Conservation (phyloP, 2,329 filamentous ascomycete species). For the Parasarocladium wereldwijsianum region DNA sequence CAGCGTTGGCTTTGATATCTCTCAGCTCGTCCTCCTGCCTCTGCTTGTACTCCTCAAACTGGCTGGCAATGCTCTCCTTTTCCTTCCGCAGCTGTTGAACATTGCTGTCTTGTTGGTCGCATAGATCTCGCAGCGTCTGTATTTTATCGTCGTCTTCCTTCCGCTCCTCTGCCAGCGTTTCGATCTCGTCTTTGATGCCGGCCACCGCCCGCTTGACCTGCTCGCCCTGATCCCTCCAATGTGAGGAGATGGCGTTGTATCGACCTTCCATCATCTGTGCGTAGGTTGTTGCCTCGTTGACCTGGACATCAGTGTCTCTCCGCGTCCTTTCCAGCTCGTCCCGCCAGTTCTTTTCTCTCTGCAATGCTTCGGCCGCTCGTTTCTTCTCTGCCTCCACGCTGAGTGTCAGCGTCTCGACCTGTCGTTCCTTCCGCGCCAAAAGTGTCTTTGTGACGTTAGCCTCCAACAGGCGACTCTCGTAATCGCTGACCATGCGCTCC, state of each 20-base stretch:
- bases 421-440: slow-evolving; percentile 57
- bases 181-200: slow-evolving; percentile 38
- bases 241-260: slow-evolving; percentile 50
- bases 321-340: slow-evolving; percentile 48
- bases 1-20: slow-evolving; percentile 43
- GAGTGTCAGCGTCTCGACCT: slow-evolving; percentile 53
- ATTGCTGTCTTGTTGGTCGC: slow-evolving; percentile 59
- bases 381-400: slow-evolving; percentile 50
- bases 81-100: slow-evolving; percentile 43
- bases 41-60: slow-evolving; percentile 50
- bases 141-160: slow-evolving; percentile 48
- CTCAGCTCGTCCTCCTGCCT: slow-evolving; percentile 47
- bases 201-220: slow-evolving; percentile 38
- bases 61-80: slow-evolving; percentile 43
- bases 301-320: slow-evolving; percentile 42
- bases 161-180: slow-evolving; percentile 37
- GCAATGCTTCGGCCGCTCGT: slow-evolving; percentile 42
- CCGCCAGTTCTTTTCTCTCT: slow-evolving; percentile 46
- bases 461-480: slow-evolving; percentile 54
- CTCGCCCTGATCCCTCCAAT: slow-evolving; percentile 52
- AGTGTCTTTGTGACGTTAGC: slow-evolving; percentile 57
- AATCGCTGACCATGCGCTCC: slow-evolving; percentile 51
- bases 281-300: slow-evolving; percentile 50
- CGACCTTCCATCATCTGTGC: slow-evolving; percentile 55
- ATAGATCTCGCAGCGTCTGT: slow-evolving; percentile 49